phyloP scores from a whole-genome alignment of 192 early-diverging fungal genomes.

The Coemansia sp. region DNA sequence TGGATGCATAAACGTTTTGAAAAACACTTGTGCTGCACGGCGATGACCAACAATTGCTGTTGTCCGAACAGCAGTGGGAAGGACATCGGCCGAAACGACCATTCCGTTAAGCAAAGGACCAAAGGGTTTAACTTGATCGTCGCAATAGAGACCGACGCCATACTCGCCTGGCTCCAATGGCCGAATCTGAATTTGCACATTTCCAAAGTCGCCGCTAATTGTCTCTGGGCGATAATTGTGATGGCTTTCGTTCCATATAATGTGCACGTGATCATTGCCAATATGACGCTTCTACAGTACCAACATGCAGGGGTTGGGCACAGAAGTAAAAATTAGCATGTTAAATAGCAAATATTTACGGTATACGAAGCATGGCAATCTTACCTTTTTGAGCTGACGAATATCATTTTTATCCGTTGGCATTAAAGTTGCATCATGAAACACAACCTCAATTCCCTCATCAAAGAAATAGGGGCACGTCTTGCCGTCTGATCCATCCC shows the following conservation, averaged over 20 bases:
- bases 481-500: slow-evolving; percentile 72
- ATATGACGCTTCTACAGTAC: slow-evolving; percentile 90
- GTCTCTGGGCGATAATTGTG: slow-evolving; percentile 84
- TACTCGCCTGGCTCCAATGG: slow-evolving; percentile 70
- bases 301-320: not conserved
- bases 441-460: slow-evolving; percentile 83
- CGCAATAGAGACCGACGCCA: slow-evolving; percentile 60
- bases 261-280: slow-evolving; percentile 98
- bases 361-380: not conserved
- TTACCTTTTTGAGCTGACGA: slow-evolving; percentile 91
- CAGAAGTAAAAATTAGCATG: not conserved
- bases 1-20: slow-evolving; percentile 36
- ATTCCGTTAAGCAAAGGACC: slow-evolving; percentile 82
- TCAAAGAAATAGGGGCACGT: slow-evolving; percentile 81
- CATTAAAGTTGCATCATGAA: slow-evolving; percentile 89
- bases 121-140: slow-evolving; percentile 72
- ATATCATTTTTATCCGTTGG: slow-evolving; percentile 76
- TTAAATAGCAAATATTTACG: not conserved
- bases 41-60: slow-evolving; percentile 77
- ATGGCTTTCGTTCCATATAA: slow-evolving; percentile 95
- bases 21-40: slow-evolving; percentile 24
- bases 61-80: slow-evolving; percentile 76
- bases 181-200: slow-evolving; percentile 87
- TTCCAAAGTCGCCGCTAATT: slow-evolving; percentile 97
- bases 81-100: slow-evolving; percentile 69